Evolutionary conservation across 2,329 filamentous ascomycete species (phyloP).

Genomic region (Rugonectria rugulosa): DNA sequence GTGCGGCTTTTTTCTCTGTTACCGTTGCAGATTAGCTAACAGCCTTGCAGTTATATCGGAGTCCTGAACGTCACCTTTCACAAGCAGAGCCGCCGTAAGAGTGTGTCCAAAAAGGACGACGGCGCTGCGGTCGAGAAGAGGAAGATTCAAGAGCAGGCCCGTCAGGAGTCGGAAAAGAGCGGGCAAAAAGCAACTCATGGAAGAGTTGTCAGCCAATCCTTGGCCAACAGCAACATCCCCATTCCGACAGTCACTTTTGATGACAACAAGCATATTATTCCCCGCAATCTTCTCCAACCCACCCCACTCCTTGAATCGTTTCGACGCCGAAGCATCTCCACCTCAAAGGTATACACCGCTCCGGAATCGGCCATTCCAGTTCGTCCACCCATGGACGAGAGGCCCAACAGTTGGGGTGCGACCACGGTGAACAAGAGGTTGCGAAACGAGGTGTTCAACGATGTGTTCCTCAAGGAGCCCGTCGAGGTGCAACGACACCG

Average conservation of each 20-base stretch:
- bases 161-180: slow-evolving; percentile 27
- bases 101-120: slow-evolving; percentile 60
- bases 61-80: slow-evolving; percentile 96
- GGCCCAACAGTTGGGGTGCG: slow-evolving; percentile 81
- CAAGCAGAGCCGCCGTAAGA: slow-evolving; percentile 76
- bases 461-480: slow-evolving; percentile 86
- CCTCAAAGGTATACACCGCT: slow-evolving; percentile 32
- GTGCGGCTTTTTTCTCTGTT: background rate
- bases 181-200: slow-evolving; percentile 30
- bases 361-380: slow-evolving; percentile 17
- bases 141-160: slow-evolving; percentile 43
- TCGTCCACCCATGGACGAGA: slow-evolving; percentile 58
- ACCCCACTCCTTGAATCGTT: slow-evolving; percentile 49
- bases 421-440: slow-evolving; percentile 89
- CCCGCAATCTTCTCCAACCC: slow-evolving; percentile 79
- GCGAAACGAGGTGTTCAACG: slow-evolving; percentile 89
- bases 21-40: slow-evolving; percentile 20
- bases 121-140: slow-evolving; percentile 46
- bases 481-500: slow-evolving; percentile 83
- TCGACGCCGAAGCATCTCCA: slow-evolving; percentile 45
- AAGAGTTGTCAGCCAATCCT: slow-evolving; percentile 74
- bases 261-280: slow-evolving; percentile 93
- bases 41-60: slow-evolving; percentile 81
- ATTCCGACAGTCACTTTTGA: slow-evolving; percentile 92
- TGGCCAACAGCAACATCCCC: slow-evolving; percentile 69